Evolutionary conservation across 73 alveolate species (phyloP).

Genomic region (Paramecium biaurelia): DNA sequence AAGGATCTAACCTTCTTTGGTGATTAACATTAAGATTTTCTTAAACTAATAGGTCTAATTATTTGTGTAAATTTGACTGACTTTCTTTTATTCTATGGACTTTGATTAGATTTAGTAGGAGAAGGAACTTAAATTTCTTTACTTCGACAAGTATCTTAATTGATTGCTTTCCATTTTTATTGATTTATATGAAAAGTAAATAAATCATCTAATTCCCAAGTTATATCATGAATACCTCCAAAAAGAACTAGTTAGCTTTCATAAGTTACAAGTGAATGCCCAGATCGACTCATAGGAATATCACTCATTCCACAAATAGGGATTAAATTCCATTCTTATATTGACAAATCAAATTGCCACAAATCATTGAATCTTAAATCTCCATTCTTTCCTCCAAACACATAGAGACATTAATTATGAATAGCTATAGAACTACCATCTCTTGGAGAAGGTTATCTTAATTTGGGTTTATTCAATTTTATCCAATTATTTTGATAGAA

Average conservation of each 20-base stretch:
- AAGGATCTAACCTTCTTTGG: slow-evolving; percentile 67
- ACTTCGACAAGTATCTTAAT: slow-evolving; percentile 47
- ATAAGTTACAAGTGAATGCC: slow-evolving; percentile 66
- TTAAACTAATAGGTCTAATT: background rate
- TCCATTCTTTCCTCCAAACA: slow-evolving; percentile 51
- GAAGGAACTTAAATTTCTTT: slow-evolving; percentile 64
- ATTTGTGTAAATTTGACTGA: background rate
- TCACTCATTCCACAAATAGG: background rate
- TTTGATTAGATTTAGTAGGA: background rate
- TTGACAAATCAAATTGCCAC: slow-evolving; percentile 65
- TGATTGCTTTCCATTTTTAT: background rate
- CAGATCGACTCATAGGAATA: slow-evolving; percentile 72
- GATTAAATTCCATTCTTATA: slow-evolving; percentile 33
- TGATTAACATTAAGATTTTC: background rate
- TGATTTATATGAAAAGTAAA: slow-evolving; percentile 47
- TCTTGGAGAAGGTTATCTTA: background rate
- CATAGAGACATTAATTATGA: background rate
- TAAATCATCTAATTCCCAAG: slow-evolving; percentile 81
- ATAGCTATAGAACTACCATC: slow-evolving; percentile 10
- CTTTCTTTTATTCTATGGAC: background rate
- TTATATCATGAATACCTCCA: slow-evolving; percentile 84
- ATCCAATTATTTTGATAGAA: slow-evolving; percentile 16
- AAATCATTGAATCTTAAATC: slow-evolving; percentile 68
- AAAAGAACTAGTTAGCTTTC: slow-evolving; percentile 66
- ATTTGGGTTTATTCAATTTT: background rate